Conservation (phyloP, 2,329 filamentous ascomycete species). For the Pseudocercospora crystallina region DNA sequence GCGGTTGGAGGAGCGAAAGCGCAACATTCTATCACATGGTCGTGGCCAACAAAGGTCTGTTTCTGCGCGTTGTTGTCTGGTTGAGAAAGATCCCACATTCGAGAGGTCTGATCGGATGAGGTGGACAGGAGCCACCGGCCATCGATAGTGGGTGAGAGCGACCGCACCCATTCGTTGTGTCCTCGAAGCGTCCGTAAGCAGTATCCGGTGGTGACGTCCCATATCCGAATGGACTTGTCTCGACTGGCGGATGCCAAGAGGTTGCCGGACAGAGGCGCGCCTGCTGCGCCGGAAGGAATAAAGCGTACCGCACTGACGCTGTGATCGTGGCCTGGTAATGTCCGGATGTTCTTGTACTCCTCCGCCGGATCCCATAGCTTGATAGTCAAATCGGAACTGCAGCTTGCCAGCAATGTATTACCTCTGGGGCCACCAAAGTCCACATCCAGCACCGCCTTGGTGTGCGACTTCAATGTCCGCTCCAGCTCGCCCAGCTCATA, state of each 20-base stretch:
- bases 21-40: constrained; percentile 83
- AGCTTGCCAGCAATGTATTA: constrained; percentile 76
- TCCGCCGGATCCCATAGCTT: constrained; percentile 92
- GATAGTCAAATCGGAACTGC: constrained; percentile 86
- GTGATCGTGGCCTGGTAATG: constrained; percentile 87
- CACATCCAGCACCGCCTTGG: constrained; percentile 80
- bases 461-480: constrained; percentile 87
- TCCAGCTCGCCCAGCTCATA: constrained; percentile 93
- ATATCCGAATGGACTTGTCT: constrained; percentile 81
- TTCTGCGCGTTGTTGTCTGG: constrained; percentile 63
- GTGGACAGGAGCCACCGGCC: constrained; percentile 80
- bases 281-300: constrained; percentile 77
- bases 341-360: constrained; percentile 93
- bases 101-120: constrained; percentile 76
- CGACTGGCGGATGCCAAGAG: constrained; percentile 82
- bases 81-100: constrained; percentile 79
- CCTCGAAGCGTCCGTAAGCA: constrained; percentile 87
- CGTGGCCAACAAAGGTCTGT: constrained; percentile 78
- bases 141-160: constrained; percentile 78
- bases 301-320: constrained; percentile 87
- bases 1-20: constrained; percentile 77
- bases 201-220: constrained; percentile 91
- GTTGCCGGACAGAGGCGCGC: constrained; percentile 76
- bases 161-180: constrained; percentile 87
- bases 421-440: constrained; percentile 86